Conservation (phyloP, 306 rosid genomes). For the Dalbergia cultrata region DNA sequence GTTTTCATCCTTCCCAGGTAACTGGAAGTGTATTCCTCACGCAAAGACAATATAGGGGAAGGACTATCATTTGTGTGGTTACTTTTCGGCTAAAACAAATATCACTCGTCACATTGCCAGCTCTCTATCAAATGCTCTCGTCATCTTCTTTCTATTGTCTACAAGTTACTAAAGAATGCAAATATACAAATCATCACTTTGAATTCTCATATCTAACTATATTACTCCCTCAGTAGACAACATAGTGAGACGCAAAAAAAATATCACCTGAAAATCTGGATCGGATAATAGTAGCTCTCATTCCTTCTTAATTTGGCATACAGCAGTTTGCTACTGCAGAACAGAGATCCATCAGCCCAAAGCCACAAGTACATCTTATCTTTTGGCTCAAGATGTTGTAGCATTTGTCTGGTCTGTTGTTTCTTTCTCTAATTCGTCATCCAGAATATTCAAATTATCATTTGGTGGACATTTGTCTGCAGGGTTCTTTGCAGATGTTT, state of each 20-base stretch:
- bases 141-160: slow-evolving; percentile 43
- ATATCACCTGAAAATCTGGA: slow-evolving; percentile 52
- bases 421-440: slow-evolving; percentile 58
- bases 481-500: slow-evolving; percentile 67
- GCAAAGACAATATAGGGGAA: background rate
- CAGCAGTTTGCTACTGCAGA: slow-evolving; percentile 41
- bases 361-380: slow-evolving; percentile 40
- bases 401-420: slow-evolving; percentile 51
- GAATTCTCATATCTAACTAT: slow-evolving; percentile 41
- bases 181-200: slow-evolving; percentile 39
- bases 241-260: slow-evolving; percentile 35
- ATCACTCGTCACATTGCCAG: slow-evolving; percentile 33
- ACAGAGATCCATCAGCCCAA: slow-evolving; percentile 44
- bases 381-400: slow-evolving; percentile 53
- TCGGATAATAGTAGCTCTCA: slow-evolving; percentile 37
- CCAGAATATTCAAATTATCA: slow-evolving; percentile 67
- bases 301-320: slow-evolving; percentile 45
- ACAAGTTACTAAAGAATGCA: slow-evolving; percentile 37
- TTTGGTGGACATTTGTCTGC: slow-evolving; percentile 87
- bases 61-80: slow-evolving; percentile 3
- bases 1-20: slow-evolving; percentile 32
- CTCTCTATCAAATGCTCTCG: slow-evolving; percentile 38
- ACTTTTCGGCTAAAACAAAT: slow-evolving; percentile 9
- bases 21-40: slow-evolving; percentile 34
- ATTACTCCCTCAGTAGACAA: slow-evolving; percentile 26